Percentiles rank a stretch among this genome's conserved stretches.
Evolutionary conservation across 2,329 filamentous ascomycete genomes (phyloP).

Genomic region (Plectosphaerella cucumerina): DNA sequence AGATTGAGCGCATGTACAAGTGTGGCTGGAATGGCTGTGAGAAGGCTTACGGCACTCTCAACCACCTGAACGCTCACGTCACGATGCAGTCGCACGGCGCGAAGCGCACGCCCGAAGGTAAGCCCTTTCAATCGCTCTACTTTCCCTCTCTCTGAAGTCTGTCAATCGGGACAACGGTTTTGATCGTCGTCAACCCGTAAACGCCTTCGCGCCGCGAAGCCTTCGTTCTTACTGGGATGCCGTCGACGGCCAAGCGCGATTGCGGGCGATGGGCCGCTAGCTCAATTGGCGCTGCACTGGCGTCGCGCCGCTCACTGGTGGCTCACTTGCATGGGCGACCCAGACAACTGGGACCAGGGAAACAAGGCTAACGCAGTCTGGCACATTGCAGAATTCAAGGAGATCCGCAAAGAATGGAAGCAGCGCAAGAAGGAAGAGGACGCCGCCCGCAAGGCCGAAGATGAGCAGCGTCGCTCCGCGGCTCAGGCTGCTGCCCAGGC

Average conservation of each 20-base stretch:
- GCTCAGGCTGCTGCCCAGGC: constrained; percentile 41
- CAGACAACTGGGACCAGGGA: constrained; percentile 20
- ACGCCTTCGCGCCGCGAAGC: too few relatives aligned
- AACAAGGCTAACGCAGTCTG: constrained; percentile 18
- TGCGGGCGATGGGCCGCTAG: neutral
- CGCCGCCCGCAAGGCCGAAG: constrained; percentile 79
- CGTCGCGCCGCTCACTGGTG: constrained; percentile 17
- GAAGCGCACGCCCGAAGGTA: constrained; percentile 97
- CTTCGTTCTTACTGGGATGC: neutral
- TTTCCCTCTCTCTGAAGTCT: neutral
- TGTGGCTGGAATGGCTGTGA: constrained; percentile 98
- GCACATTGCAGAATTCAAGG: constrained; percentile 78
- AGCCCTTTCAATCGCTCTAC: constrained; percentile 22
- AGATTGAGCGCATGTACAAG: constrained; percentile 99
- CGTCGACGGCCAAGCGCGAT: neutral
- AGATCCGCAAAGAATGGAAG: constrained; percentile 99
- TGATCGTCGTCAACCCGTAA: neutral
- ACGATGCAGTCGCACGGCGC: constrained; percentile 97
- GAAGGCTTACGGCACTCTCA: constrained; percentile 96
- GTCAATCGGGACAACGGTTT: neutral
- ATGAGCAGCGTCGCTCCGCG: constrained; percentile 67
- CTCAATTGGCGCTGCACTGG: neutral
- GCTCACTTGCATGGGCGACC: constrained; percentile 44
- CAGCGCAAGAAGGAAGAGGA: constrained; percentile 99
- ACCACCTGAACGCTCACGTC: constrained; percentile 96